A percentile compares a stretch with the other conserved stretches of the same genome.
Conservation (phyloP, 208 protist genomes). For the Crithidia sp. region DNA sequence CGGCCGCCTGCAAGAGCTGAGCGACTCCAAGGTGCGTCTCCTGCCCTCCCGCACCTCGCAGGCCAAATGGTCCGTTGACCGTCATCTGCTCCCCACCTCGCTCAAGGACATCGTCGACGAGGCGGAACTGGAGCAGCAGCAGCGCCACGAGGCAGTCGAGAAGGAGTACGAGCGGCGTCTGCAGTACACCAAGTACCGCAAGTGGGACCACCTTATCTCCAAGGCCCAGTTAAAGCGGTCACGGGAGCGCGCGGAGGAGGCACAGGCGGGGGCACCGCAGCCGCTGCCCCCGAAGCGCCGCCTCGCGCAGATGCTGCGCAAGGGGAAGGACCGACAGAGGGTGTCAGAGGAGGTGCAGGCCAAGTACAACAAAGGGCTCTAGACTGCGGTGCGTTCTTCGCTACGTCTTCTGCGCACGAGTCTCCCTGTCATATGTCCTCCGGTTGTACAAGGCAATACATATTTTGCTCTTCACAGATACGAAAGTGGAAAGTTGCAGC, state of each 20-base stretch:
- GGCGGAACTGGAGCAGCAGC: constrained; percentile 61
- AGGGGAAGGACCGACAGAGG: constrained; percentile 58
- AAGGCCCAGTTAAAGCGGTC: constrained; percentile 65
- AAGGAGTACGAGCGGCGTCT: constrained; percentile 65
- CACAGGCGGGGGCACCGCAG: constrained; percentile 25
- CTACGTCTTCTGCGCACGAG: constrained; percentile 15
- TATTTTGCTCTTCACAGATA: too few species aligned
- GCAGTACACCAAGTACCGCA: constrained; percentile 74
- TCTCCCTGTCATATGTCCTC: too few species aligned
- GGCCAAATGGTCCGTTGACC: constrained; percentile 70
- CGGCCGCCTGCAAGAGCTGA: constrained; percentile 84
- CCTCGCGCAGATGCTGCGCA: constrained; percentile 72
- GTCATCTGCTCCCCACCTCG: constrained; percentile 64
- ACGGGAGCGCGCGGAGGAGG: constrained; percentile 21
- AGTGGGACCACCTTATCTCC: constrained; percentile 78
- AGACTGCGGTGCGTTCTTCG: constrained; percentile 10
- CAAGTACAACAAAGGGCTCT: constrained; percentile 67
- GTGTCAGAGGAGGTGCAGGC: constrained; percentile 50
- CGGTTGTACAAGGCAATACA: too few species aligned
- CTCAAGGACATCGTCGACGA: constrained; percentile 72
- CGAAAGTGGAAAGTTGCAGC: too few species aligned
- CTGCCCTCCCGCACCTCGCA: constrained; percentile 70
- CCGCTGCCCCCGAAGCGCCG: constrained; percentile 65
- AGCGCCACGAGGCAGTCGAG: constrained; percentile 64
- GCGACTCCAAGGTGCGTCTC: constrained; percentile 78